Conservation (phyloP, 164 flowering plant species). For the Saururus chinensis region DNA sequence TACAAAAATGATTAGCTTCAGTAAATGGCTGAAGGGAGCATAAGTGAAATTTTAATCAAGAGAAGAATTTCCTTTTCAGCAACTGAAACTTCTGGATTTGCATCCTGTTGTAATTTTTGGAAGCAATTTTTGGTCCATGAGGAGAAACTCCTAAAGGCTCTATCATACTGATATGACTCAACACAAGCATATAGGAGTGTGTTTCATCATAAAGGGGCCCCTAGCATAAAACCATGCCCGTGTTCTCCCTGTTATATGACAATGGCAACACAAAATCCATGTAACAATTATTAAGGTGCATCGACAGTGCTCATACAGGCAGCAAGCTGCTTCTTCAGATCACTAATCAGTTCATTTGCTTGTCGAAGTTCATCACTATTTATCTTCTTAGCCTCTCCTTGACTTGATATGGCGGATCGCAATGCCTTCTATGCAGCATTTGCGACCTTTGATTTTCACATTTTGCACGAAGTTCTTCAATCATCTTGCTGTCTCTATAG, state of each 20-base stretch:
- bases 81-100: slow-evolving; percentile 2
- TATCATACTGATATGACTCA: slow-evolving; percentile 74
- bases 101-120: slow-evolving; percentile 11
- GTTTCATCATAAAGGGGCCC: slow-evolving; percentile 16
- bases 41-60: no score
- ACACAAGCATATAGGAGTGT: slow-evolving; percentile 81
- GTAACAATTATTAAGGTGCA: slow-evolving; percentile 6
- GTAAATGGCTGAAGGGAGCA: no score
- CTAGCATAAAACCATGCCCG: no score
- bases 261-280: background rate
- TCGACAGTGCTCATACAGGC: slow-evolving; percentile 52
- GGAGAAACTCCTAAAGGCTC: slow-evolving; percentile 77
- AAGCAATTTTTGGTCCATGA: slow-evolving; percentile 42
- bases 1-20: slow-evolving; percentile 4
- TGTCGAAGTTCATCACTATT: slow-evolving; percentile 50
- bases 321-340: slow-evolving; percentile 53
- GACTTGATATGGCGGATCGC: slow-evolving; percentile 53
- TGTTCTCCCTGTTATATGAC: background rate
- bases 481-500: slow-evolving; percentile 83
- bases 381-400: slow-evolving; percentile 48
- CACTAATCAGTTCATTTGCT: slow-evolving; percentile 58
- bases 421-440: slow-evolving; percentile 60
- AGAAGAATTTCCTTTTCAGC: slow-evolving; percentile 1
- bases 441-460: slow-evolving; percentile 57
- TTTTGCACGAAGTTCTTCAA: slow-evolving; percentile 66